Evolutionary conservation across 495 filamentous ascomycete species (phyloP).

Genomic region (Tetracladium setigerum): DNA sequence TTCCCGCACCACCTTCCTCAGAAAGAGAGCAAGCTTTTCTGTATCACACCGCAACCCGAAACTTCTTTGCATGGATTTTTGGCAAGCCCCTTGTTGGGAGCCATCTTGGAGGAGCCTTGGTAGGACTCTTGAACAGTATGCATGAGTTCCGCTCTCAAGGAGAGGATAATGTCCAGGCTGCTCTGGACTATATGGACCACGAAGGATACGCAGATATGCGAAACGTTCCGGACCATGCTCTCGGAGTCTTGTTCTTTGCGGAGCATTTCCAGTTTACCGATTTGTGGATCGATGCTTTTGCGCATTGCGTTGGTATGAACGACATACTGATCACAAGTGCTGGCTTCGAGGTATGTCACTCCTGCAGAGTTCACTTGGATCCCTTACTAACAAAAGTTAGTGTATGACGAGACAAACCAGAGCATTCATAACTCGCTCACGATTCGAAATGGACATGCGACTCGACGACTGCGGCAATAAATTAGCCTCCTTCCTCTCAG

Average conservation of each 20-base stretch:
- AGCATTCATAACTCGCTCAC: slow-evolving; percentile 50
- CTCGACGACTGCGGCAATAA: slow-evolving; percentile 38
- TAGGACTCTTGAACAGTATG: slow-evolving; percentile 51
- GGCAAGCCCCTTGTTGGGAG: slow-evolving; percentile 52
- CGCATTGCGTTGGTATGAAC: slow-evolving; percentile 61
- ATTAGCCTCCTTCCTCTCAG: slow-evolving; percentile 50
- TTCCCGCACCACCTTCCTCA: slow-evolving; percentile 45
- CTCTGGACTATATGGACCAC: slow-evolving; percentile 48
- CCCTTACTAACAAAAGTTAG: slow-evolving; percentile 22
- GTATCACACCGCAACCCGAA: slow-evolving; percentile 57
- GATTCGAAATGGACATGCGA: slow-evolving; percentile 54
- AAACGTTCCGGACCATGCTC: slow-evolving; percentile 49
- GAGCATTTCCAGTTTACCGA: slow-evolving; percentile 47
- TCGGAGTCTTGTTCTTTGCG: slow-evolving; percentile 53
- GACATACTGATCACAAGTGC: slow-evolving; percentile 38
- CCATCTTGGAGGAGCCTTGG: slow-evolving; percentile 46
- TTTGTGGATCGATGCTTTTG: slow-evolving; percentile 56
- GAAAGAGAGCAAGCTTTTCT: slow-evolving; percentile 41
- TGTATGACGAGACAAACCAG: slow-evolving; percentile 45
- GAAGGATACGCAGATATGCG: slow-evolving; percentile 55
- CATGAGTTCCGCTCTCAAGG: slow-evolving; percentile 37
- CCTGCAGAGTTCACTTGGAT: background rate
- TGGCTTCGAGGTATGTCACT: slow-evolving; percentile 45
- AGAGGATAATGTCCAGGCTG: slow-evolving; percentile 37
- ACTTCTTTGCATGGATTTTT: slow-evolving; percentile 60